phyloP scores from a whole-genome alignment of 1,284 basidiomycete genomes.

The Fomitopsis pinicola region DNA sequence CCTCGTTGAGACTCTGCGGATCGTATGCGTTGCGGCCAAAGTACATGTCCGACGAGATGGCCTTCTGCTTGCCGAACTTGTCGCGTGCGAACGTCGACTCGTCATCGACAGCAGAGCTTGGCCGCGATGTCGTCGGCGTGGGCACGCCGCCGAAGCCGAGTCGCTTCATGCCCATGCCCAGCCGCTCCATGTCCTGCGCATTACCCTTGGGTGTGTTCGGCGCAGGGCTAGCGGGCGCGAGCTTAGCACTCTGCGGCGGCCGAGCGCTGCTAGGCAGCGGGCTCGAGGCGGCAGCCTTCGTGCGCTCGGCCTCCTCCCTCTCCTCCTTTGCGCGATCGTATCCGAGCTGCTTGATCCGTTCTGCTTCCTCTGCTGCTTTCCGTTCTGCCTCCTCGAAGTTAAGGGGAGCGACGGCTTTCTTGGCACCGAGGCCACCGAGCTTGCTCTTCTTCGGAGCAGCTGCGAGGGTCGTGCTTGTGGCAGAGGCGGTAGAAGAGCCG shows the following conservation, averaged over 20 bases:
- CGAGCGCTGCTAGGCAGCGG: conserved; percentile 18
- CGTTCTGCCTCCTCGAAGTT: conserved; percentile 92
- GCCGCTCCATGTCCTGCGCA: conserved; percentile 51
- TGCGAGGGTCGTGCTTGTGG: conserved; percentile 28
- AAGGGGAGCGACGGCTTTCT: conserved; percentile 73
- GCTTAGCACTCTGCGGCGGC: conserved; percentile 23
- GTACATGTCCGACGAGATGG: conserved; percentile 97
- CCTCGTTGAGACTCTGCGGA: conserved; percentile 66
- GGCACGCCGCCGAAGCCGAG: conserved; percentile 86
- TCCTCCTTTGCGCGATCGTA: conserved; percentile 84
- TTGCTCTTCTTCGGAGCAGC: conserved; percentile 59
- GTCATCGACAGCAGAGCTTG: conserved; percentile 35
- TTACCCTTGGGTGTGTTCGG: conserved; percentile 31
- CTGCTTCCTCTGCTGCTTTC: conserved; percentile 85
- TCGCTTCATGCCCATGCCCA: conserved; percentile 79
- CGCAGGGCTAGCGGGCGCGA: conserved; percentile 18
- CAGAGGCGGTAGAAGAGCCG: conserved; percentile 37
- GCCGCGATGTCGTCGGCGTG: conserved; percentile 40
- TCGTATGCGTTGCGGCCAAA: conserved; percentile 92
- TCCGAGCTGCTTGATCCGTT: conserved; percentile 83
- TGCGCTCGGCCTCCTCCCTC: conserved; percentile 59
- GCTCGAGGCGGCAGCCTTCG: conserved; percentile 37
- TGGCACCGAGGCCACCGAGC: conserved; percentile 82
- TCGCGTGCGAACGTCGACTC: conserved; percentile 83
- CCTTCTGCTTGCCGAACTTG: conserved; percentile 91